phyloP scores from a whole-genome alignment of 164 flowering plant genomes.

The Pachysandra terminalis region DNA sequence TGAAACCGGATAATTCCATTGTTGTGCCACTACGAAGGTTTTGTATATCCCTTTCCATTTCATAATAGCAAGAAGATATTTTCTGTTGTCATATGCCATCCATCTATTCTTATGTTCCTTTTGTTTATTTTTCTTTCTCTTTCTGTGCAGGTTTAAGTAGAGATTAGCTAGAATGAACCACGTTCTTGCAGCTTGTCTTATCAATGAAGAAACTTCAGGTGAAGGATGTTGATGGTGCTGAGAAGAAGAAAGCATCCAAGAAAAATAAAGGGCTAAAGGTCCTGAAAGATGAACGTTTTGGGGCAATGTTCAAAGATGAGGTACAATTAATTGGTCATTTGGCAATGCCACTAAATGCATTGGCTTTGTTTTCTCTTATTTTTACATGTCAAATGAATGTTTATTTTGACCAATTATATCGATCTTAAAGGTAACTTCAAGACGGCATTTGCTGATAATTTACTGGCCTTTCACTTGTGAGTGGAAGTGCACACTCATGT shows the following conservation, averaged over 20 bases:
- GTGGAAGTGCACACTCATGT: too few relatives aligned
- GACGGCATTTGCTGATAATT: too few relatives aligned
- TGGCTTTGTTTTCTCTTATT: background rate
- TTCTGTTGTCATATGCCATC: background rate
- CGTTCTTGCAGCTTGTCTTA: slow-evolving; percentile 48
- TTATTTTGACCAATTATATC: background rate
- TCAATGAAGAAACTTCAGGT: slow-evolving; percentile 54
- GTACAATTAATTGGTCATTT: slow-evolving; percentile 30
- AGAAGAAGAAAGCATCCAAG: slow-evolving; percentile 58
- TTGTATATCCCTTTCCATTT: too few relatives aligned
- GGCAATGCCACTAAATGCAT: background rate
- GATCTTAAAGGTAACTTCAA: background rate
- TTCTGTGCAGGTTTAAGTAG: slow-evolving; percentile 51
- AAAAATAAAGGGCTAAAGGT: slow-evolving; percentile 67
- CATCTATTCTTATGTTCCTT: too few relatives aligned
- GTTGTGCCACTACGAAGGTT: too few relatives aligned
- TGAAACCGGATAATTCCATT: too few relatives aligned
- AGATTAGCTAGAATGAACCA: slow-evolving; percentile 84
- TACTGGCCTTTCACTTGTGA: too few relatives aligned
- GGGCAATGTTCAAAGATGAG: slow-evolving; percentile 57
- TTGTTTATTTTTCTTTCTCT: background rate
- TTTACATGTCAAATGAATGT: background rate
- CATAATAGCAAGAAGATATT: too few relatives aligned
- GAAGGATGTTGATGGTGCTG: slow-evolving; percentile 34
- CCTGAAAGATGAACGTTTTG: slow-evolving; percentile 68